Evolutionary conservation across 176 grass and related monocot species (phyloP).

Genomic region (Panicum miliaceum): DNA sequence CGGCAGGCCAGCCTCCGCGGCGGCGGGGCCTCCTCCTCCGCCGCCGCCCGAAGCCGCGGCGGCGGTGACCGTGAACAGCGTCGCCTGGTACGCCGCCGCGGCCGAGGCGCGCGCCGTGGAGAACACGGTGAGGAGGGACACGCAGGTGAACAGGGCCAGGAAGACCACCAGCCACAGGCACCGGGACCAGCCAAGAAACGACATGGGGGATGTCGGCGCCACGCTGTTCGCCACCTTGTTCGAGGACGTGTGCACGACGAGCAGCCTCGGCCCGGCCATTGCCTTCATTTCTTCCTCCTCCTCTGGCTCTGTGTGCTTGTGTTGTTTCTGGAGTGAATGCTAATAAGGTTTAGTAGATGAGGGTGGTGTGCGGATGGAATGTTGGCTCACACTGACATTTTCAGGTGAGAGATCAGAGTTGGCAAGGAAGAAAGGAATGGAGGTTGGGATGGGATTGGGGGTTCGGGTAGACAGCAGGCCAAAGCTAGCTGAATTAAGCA

Average conservation of each 20-base stretch:
- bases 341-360: conserved; percentile 10
- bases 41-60: background rate
- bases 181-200: conserved; percentile 45
- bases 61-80: background rate
- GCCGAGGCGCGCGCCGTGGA: conserved; percentile 45
- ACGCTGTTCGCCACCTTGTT: conserved; percentile 46
- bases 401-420: conserved; percentile 29
- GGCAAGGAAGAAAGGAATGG: conserved; percentile 15
- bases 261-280: conserved; percentile 47
- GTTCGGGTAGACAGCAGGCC: conserved; percentile 8
- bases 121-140: conserved; percentile 71
- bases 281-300: conserved; percentile 13
- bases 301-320: background rate
- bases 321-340: conserved; percentile 1
- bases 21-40: too few species aligned
- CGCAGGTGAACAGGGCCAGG: conserved; percentile 66
- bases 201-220: conserved; percentile 25
- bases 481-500: conserved; percentile 34
- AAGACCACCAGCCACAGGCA: conserved; percentile 61
- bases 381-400: conserved; percentile 35
- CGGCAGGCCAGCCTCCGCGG: conserved; percentile 10
- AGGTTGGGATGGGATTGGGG: conserved; percentile 37
- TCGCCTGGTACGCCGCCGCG: conserved; percentile 29
- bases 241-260: conserved; percentile 45
- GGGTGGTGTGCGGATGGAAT: conserved; percentile 16